Percentiles rank a stretch among this genome's conserved stretches.
Evolutionary conservation across 108 stramenopile genomes (phyloP).

Genomic region (Skeletonema grethae): DNA sequence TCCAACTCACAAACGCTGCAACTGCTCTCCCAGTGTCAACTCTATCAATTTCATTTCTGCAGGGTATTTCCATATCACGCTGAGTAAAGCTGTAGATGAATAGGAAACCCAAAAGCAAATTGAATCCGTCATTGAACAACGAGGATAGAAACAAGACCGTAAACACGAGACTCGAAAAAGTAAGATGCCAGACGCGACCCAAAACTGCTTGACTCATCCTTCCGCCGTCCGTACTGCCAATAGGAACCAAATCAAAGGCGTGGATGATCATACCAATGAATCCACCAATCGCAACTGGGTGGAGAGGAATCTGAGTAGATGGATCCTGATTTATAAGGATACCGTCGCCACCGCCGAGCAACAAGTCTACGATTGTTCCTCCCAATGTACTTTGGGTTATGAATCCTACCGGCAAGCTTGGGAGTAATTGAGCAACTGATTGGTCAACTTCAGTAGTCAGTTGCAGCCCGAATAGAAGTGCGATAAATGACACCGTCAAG

Average conservation of each 20-base stretch:
- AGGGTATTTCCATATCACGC: conserved; percentile 66
- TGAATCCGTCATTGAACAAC: conserved; percentile 30
- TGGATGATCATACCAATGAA: conserved; percentile 71
- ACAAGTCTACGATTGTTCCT: conserved; percentile 60
- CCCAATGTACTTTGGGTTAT: conserved; percentile 67
- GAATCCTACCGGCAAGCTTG: conserved; percentile 64
- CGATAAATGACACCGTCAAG: conserved; percentile 50
- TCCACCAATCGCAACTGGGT: conserved; percentile 82
- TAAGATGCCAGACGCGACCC: conserved; percentile 62
- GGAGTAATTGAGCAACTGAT: conserved; percentile 45
- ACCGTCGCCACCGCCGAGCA: conserved; percentile 52
- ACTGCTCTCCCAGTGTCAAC: conserved; percentile 35
- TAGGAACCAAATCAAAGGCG: conserved; percentile 72
- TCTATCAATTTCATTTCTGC: conserved; percentile 56
- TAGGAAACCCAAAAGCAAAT: conserved; percentile 45
- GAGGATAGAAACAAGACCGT: conserved; percentile 48
- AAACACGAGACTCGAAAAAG: conserved; percentile 56
- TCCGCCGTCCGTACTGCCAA: conserved; percentile 80
- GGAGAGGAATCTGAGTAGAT: conserved; percentile 58
- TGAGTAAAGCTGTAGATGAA: conserved; percentile 50
- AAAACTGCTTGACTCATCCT: conserved; percentile 65
- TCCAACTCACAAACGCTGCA: conserved; percentile 56
- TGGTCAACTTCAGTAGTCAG: conserved; percentile 56
- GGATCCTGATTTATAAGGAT: conserved; percentile 61
- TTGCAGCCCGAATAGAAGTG: conserved; percentile 62